These are phyloP conservation scores for Boletus bicolor DNA, from an alignment of 768 basidiomycete species.

Conservation along the genomic window DNA sequence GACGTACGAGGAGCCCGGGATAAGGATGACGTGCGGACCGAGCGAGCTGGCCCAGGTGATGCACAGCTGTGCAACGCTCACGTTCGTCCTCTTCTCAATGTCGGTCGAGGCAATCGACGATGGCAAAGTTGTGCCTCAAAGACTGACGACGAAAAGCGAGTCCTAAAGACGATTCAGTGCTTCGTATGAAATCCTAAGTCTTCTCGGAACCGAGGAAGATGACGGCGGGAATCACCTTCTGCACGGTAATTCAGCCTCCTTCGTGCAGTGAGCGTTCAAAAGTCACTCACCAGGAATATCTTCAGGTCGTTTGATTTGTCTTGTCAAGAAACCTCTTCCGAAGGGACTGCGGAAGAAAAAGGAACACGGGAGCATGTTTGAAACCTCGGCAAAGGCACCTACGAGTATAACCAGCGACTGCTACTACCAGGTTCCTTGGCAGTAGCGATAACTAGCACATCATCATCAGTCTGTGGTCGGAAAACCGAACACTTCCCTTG, in stretches of 20 bases:
- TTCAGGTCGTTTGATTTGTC: conserved; percentile 38
- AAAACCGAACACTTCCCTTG: conserved; percentile 2
- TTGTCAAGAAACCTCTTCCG: conserved; percentile 29
- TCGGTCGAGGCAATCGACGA: conserved; percentile 41
- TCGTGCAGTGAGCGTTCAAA: not conserved
- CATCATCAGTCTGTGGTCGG: not conserved
- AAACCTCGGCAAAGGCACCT: conserved; percentile 5
- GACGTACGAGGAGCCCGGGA: conserved; percentile 46
- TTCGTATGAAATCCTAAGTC: conserved; percentile 24
- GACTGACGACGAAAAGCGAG: not conserved
- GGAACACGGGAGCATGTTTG: not conserved
- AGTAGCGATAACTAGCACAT: conserved; percentile 43
- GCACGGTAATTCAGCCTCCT: conserved; percentile 3
- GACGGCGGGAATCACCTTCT: conserved; percentile 41
- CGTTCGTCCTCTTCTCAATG: conserved; percentile 40
- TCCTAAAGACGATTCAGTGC: no score
- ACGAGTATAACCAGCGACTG: conserved; percentile 66
- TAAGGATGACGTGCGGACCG: conserved; percentile 45
- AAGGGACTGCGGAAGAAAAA: conserved; percentile 41
- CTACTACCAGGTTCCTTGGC: conserved; percentile 49
- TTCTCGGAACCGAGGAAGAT: conserved; percentile 42
- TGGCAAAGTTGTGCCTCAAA: conserved; percentile 37
- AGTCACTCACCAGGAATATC: conserved; percentile 31
- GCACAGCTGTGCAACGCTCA: conserved; percentile 41
- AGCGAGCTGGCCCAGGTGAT: conserved; percentile 43